Conservation (phyloP, 176 grass and related monocot genomes). For the Urochloa ruziziensis region DNA sequence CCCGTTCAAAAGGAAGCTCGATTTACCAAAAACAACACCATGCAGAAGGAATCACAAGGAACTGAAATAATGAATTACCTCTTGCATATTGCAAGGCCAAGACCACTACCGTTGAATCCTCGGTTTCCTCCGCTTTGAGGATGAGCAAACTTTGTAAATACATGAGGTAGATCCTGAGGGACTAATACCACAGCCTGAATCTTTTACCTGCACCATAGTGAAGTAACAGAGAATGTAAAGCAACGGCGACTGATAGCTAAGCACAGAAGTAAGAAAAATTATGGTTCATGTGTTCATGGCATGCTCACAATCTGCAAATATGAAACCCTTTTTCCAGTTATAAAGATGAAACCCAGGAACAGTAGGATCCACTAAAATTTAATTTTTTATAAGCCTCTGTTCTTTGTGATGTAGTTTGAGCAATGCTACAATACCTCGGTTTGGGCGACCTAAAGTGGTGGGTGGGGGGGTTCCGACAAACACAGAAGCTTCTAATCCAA, state of each 20-base stretch:
- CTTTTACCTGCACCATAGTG: constrained; percentile 62
- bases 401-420: not conserved
- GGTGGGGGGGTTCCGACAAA: not conserved
- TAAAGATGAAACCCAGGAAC: not conserved
- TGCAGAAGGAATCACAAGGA: not conserved
- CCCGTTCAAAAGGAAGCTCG: not conserved
- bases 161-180: constrained; percentile 78
- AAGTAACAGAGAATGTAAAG: constrained; percentile 34
- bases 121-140: constrained; percentile 55
- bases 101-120: constrained; percentile 72
- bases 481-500: not conserved
- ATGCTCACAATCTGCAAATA: constrained; percentile 2
- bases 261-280: constrained; percentile 28
- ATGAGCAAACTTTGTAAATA: constrained; percentile 90
- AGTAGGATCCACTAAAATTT: not conserved
- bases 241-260: not conserved
- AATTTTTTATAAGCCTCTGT: not conserved
- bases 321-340: not conserved
- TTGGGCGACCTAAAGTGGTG: not conserved
- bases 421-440: constrained; percentile 1
- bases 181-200: constrained; percentile 95
- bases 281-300: not conserved
- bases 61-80: constrained; percentile 38
- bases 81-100: constrained; percentile 83
- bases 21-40: constrained; percentile 39